phyloP scores from a whole-genome alignment of 2,329 filamentous ascomycete species.

The Raffaelea deltoideospora region DNA sequence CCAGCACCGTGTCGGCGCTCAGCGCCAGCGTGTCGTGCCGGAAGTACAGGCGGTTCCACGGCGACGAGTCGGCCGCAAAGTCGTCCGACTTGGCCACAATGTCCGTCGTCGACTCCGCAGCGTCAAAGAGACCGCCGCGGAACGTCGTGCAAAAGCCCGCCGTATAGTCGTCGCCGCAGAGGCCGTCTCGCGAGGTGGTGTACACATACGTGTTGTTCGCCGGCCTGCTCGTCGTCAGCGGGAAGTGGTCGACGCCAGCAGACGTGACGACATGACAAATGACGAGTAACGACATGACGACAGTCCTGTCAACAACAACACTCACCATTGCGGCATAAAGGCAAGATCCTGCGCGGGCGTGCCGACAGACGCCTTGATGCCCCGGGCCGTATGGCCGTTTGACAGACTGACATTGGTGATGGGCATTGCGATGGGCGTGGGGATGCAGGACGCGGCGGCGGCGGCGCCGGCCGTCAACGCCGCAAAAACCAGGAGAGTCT shows the following conservation, averaged over 20 bases:
- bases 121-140: slow-evolving; percentile 7
- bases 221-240: slow-evolving; percentile 2
- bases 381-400: slow-evolving; percentile 1
- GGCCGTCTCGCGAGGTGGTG: slow-evolving; percentile 1
- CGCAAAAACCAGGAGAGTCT: not conserved
- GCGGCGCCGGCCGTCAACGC: not conserved
- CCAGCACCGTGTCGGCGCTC: slow-evolving; percentile 8
- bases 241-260: no score
- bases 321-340: slow-evolving; percentile 6
- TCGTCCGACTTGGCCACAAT: not conserved
- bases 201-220: slow-evolving; percentile 10
- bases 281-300: no score
- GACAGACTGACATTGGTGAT: slow-evolving; percentile 7
- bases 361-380: slow-evolving; percentile 7
- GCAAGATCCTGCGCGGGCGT: slow-evolving; percentile 5
- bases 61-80: slow-evolving; percentile 2
- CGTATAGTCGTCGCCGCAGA: not conserved
- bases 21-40: slow-evolving; percentile 4
- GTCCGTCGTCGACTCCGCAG: slow-evolving; percentile 1
- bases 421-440: slow-evolving; percentile 3
- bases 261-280: no score
- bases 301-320: no score
- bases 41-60: not conserved
- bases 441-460: not conserved
- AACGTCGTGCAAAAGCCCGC: slow-evolving; percentile 5